Percentiles rank a stretch among this genome's conserved stretches.
phyloP scores from a whole-genome alignment of 2,329 filamentous ascomycete genomes.

The Colletotrichum ledebouriae region DNA sequence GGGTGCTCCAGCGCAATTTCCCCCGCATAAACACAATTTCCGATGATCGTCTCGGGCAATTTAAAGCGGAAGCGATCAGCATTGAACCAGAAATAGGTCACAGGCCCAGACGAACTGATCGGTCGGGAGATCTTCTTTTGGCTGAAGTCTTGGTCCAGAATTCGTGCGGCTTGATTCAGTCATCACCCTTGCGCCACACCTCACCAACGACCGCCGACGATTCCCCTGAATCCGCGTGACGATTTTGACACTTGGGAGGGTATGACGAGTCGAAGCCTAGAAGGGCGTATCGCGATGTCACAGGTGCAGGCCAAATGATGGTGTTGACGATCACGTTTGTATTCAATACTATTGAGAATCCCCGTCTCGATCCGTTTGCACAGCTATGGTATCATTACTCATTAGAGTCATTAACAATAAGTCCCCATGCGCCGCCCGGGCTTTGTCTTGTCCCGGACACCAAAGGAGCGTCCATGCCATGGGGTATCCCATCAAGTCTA shows the following conservation, averaged over 20 bases:
- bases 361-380: conserved; percentile 1
- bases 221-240: conserved; percentile 12
- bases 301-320: too few relatives aligned
- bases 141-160: neutral
- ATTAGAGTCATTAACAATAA: conserved; percentile 42
- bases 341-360: conserved; percentile 3
- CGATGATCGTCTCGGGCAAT: conserved; percentile 29
- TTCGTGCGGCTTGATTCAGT: neutral
- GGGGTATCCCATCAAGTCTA: conserved; percentile 42
- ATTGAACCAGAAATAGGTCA: conserved; percentile 37
- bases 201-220: neutral
- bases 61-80: conserved; percentile 39
- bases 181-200: conserved; percentile 17
- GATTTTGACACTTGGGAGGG: conserved; percentile 3
- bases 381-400: conserved; percentile 42
- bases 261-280: neutral
- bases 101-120: conserved; percentile 23
- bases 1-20: conserved; percentile 1
- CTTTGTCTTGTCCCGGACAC: conserved; percentile 19
- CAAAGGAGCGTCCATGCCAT: conserved; percentile 29
- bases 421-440: conserved; percentile 23
- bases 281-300: neutral
- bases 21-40: conserved; percentile 5
- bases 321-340: conserved; percentile 9
- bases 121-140: conserved; percentile 32